Evolutionary conservation across 192 early-diverging fungal species (phyloP), one percentile per base, ranked within the genome.

Genomic region (Backusella australiensis): DNA sequence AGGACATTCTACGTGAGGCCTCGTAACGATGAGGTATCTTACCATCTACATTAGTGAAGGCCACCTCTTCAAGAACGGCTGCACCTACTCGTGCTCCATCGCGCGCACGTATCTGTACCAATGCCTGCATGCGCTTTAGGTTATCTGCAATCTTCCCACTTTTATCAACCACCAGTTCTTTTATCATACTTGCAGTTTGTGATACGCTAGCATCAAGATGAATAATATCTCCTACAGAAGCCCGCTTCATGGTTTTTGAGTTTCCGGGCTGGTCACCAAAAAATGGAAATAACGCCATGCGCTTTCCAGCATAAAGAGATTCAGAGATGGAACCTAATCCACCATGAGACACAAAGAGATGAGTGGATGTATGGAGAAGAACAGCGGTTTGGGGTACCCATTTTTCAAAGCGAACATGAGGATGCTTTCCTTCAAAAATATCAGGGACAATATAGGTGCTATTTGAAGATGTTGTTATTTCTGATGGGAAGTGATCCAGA

Each of bases 371-470:
- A 70, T 85, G 83, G 6, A 71, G 52, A 7, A 82, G 67, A 36
- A 80, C 68, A 9, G 81, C 71, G 21, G 74, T 76, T 41, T 84
- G 83, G 6, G 80, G 81, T 1, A 75, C 75, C 74, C 75, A 82
- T 34, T 17, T 17, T 6, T 26, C 17, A 12, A 83, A 63, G 23
- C 21, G 11, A n/a, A 63, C 15, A 49, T 71, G 14, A 14, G 41
- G 26, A 17, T 71, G 1, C 14, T 44, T 71, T 23, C 23, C 6
- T 23, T 46, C 14, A 36, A 71, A 71, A 14, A 71, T 6, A 44
- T 71, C 42, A 4, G 12, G 3, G 29, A 71, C n/a, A 41, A 12
- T 17, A 19, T 71, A 71, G 4, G 26, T 71, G 14, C 6, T 26
- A 71, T 44, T 44, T 17, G 70, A 71, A 23, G 26, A 19, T 0